Evolutionary conservation across 1,139 yeast species (phyloP).

Genomic region (Saccharomyces uvarum): DNA sequence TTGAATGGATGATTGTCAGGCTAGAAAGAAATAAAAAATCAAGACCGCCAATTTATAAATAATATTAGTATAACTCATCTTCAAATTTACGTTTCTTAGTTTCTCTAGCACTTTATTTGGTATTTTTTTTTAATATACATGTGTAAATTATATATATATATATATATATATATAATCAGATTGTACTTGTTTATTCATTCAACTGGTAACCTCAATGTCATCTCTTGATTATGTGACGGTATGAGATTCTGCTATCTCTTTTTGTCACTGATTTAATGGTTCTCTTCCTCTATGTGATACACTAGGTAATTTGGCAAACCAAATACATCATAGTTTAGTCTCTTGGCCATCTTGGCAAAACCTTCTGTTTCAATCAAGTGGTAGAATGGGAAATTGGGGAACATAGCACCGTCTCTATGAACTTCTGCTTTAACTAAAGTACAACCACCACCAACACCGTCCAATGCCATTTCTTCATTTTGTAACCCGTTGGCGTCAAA

Average conservation of each 20-base stretch:
- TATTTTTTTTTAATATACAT: not conserved
- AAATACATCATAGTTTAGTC: slow-evolving; percentile 82
- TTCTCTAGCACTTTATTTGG: not conserved
- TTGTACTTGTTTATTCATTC: not conserved
- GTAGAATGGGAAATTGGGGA: slow-evolving; percentile 95
- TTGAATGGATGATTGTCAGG: slow-evolving; percentile 80
- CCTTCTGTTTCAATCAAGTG: slow-evolving; percentile 97
- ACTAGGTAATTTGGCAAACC: slow-evolving; percentile 94
- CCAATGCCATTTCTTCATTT: slow-evolving; percentile 66
- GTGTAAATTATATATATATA: slow-evolving; percentile 1
- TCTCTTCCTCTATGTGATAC: slow-evolving; percentile 68
- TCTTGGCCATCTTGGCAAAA: slow-evolving; percentile 94
- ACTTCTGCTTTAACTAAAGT: slow-evolving; percentile 93
- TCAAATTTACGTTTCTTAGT: not conserved
- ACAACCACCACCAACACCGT: slow-evolving; percentile 98
- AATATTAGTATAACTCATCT: not conserved
- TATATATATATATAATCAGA: not conserved
- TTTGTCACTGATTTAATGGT: slow-evolving; percentile 5
- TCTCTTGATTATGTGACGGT: not conserved
- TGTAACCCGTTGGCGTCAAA: slow-evolving; percentile 58
- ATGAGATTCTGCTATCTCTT: not conserved
- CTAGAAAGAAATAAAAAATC: slow-evolving; percentile 66
- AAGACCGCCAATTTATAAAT: slow-evolving; percentile 51
- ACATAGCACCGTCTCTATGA: slow-evolving; percentile 98
- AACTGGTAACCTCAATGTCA: not conserved